Percentiles rank a stretch among this genome's conserved stretches.
Conservation (phyloP, 306 rosid genomes). For the Fragaria ananassa region DNA sequence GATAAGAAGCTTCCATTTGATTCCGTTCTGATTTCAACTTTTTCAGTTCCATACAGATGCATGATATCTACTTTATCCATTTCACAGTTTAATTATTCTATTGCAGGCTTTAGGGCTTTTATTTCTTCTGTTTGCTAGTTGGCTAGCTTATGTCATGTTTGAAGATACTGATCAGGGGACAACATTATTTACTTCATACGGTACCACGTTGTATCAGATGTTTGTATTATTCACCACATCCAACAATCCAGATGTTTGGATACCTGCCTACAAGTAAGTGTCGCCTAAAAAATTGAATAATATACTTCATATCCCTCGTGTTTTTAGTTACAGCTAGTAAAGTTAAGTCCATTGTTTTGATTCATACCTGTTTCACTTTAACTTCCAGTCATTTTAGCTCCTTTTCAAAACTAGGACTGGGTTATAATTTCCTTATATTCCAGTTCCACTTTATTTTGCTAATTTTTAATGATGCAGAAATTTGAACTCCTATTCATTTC, state of each 20-base stretch:
- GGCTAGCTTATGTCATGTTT: conserved; percentile 93
- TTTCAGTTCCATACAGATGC: not conserved
- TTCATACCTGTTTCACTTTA: not conserved
- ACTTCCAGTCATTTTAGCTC: not conserved
- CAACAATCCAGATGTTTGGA: conserved; percentile 98
- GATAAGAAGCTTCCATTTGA: conserved; percentile 4
- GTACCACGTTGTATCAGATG: conserved; percentile 76
- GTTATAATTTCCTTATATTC: too few species aligned
- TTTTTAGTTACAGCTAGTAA: not conserved
- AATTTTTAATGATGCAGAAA: not conserved
- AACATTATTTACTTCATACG: conserved; percentile 73
- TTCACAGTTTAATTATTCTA: conserved; percentile 17
- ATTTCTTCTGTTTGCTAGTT: conserved; percentile 88
- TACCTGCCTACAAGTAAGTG: conserved; percentile 97
- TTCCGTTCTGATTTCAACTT: not conserved
- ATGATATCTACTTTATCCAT: conserved; percentile 14
- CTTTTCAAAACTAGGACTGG: not conserved
- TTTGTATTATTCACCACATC: conserved; percentile 82
- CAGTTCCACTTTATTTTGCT: not conserved
- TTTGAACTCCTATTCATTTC: conserved; percentile 3
- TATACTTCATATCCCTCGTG: not conserved
- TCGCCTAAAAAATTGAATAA: conserved; percentile 19
- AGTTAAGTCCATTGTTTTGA: not conserved
- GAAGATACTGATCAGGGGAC: conserved; percentile 89
- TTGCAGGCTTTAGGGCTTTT: conserved; percentile 85